A percentile compares a stretch with the other conserved stretches of the same genome.
Evolutionary conservation across 1,139 yeast species (phyloP).

Genomic region (Yamadazyma dushanensis): DNA sequence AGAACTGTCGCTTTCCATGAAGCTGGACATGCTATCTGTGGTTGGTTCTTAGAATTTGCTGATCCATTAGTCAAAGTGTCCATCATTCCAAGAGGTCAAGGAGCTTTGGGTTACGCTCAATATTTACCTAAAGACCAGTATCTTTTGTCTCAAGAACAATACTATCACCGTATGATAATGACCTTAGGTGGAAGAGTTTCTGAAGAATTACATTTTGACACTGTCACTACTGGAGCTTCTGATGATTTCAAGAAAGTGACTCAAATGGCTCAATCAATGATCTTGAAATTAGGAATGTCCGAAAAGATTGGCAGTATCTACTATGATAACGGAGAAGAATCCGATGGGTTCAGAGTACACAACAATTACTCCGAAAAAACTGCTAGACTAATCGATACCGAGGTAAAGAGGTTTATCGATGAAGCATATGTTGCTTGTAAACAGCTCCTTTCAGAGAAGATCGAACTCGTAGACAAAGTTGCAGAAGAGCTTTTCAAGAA

Average conservation of each 20-base stretch:
- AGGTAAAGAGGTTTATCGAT: constrained; percentile 62
- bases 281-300: constrained; percentile 75
- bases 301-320: constrained; percentile 63
- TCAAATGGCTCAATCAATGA: constrained; percentile 76
- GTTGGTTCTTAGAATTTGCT: constrained; percentile 71
- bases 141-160: constrained; percentile 63
- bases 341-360: constrained; percentile 53
- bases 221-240: constrained; percentile 81
- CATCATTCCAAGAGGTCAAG: constrained; percentile 83
- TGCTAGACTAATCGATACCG: constrained; percentile 63
- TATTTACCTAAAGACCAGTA: constrained; percentile 78
- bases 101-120: constrained; percentile 83
- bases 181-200: constrained; percentile 79
- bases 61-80: constrained; percentile 79
- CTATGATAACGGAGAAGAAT: constrained; percentile 46
- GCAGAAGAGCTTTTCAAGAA: constrained; percentile 67
- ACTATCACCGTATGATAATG: constrained; percentile 76
- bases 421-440: constrained; percentile 54
- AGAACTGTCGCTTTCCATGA: constrained; percentile 78
- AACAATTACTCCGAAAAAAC: constrained; percentile 73
- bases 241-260: constrained; percentile 83
- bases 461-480: constrained; percentile 63
- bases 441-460: constrained; percentile 53
- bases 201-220: constrained; percentile 71
- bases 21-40: constrained; percentile 83